These are phyloP conservation scores for Clohesyomyces aquaticus DNA, from an alignment of 495 filamentous ascomycete species.

Conservation along the genomic window DNA sequence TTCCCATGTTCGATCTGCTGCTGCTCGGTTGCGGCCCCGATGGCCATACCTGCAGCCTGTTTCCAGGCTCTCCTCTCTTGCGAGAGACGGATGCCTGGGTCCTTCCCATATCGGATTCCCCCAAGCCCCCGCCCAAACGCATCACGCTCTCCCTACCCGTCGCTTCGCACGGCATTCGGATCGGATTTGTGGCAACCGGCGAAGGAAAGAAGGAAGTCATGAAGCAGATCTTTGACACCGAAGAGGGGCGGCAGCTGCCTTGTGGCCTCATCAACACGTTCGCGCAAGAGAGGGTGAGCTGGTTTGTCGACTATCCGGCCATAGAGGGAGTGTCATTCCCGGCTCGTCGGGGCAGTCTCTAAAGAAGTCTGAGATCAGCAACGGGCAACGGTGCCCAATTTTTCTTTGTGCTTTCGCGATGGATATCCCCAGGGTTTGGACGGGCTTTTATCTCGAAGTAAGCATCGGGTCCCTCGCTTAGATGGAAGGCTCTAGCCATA, in stretches of 20 bases:
- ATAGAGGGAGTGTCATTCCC: slow-evolving; percentile 83
- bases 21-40: slow-evolving; percentile 93
- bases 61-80: slow-evolving; percentile 85
- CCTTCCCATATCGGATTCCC: slow-evolving; percentile 83
- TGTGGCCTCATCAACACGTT: slow-evolving; percentile 84
- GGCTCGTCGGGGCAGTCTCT: slow-evolving; percentile 57
- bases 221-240: slow-evolving; percentile 84
- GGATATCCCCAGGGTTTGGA: slow-evolving; percentile 35
- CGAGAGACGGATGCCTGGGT: slow-evolving; percentile 93
- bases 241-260: slow-evolving; percentile 74
- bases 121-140: slow-evolving; percentile 87
- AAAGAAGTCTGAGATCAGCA: neutral
- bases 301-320: slow-evolving; percentile 88
- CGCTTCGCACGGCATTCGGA: slow-evolving; percentile 75
- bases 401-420: slow-evolving; percentile 35
- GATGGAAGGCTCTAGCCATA: slow-evolving; percentile 1
- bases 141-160: slow-evolving; percentile 93
- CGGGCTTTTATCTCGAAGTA: slow-evolving; percentile 20
- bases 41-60: slow-evolving; percentile 95
- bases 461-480: slow-evolving; percentile 18
- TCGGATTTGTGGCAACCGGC: slow-evolving; percentile 92
- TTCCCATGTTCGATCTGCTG: slow-evolving; percentile 92
- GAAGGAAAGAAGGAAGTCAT: slow-evolving; percentile 86
- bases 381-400: neutral
- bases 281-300: slow-evolving; percentile 82